Evolutionary conservation across 805 yeast genomes (phyloP), one percentile per base, ranked within the genome.

Genomic region (Cyberlindnera bimundalis): DNA sequence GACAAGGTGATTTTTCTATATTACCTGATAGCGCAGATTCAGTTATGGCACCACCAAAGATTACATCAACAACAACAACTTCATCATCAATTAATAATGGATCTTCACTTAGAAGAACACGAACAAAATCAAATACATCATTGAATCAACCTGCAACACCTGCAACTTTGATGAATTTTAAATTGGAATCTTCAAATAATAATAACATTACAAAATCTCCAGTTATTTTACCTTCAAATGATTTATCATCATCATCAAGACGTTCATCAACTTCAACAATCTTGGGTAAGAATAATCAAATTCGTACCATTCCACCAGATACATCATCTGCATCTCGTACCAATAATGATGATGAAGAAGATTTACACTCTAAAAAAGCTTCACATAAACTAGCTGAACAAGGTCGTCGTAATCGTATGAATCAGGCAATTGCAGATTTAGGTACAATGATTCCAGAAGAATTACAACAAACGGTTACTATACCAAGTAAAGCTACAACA

Each of bases 341-440:
- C 11, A 37, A 29, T 26, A 33, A 45, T 6, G 49, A 44, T 13
- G 47, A 46, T n/a, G 56, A 42, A 17, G 40, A 20, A 24, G 42
- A 45, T 10, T 44, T 43, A 14, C 44, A 39, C 30, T 17, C 51
- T 25, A 60, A 61, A 42, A 66, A 65, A 33, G 62, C 65, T 20
- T 61, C 67, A 1, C 99, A 91, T 62, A 90, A 91, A 59, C 73
- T 87, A 13, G 98, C 99, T 1, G 99, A 91, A 64, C 97, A 93
- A 62, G 98, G 96, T 13, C 73, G 99, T 39, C 75, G 99, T 52
- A 90, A 91, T 60, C 71, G 99, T 47, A 84, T 91, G 81, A 93
- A 93, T 60, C 66, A 70, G 41, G 98, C 97, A 0, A 79, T 91
- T 23, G 78, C 78, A 32, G 96, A 86, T 31, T 67, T 91, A 43